Evolutionary conservation across 2,329 filamentous ascomycete species (phyloP), one percentile per base, ranked within the genome.

Genomic region (Pseudogymnoascus sp.): DNA sequence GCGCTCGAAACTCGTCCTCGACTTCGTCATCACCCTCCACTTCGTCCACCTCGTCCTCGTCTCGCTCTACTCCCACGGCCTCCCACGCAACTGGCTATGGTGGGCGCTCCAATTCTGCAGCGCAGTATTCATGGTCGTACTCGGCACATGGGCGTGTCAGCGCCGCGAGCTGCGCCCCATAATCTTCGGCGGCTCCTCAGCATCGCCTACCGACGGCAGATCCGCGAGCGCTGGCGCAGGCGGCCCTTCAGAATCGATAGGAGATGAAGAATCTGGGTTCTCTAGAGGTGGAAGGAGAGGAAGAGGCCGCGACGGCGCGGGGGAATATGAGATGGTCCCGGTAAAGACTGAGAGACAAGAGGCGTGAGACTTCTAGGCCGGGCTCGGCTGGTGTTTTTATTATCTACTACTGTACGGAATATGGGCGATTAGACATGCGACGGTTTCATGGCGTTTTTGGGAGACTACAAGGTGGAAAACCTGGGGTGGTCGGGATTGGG

Each of bases 1-100:
- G 18, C 90, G 94, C 64, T 94, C 89, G 57, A 97, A 97, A 74
- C 88, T 97, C 63, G 89, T 97, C 58, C 91, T 91, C 67, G 94
- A 99, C 76, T 99, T 97, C 73, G 90, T 91, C 33, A 78, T 97
- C 22, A 96, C 93, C 2, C 83, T 97, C 16, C 91, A 96, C 76
- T 83, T 89, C 72, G 78, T 96, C 41, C 90, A 96, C 73, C 82
- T 96, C 60, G 65, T 94, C 69, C 74, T 90, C 69, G 89, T 90
- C 28, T 87, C 86, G 18, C 73, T 96, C 35, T 96, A 96, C 75
- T 87, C 89, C 2, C 85, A 86, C 69, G 81, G 84, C 8, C 72
- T 97, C 28, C 94, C 94, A 1, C 80, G 82, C 8, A 87, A 93
- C 73, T 76, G 85, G 65, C 87, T 95, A 69, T 99, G 94, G 94